Percentiles rank a stretch among this genome's conserved stretches.
phyloP scores from a whole-genome alignment of 352 stramenopile genomes.

The Globisporangium lucens region DNA sequence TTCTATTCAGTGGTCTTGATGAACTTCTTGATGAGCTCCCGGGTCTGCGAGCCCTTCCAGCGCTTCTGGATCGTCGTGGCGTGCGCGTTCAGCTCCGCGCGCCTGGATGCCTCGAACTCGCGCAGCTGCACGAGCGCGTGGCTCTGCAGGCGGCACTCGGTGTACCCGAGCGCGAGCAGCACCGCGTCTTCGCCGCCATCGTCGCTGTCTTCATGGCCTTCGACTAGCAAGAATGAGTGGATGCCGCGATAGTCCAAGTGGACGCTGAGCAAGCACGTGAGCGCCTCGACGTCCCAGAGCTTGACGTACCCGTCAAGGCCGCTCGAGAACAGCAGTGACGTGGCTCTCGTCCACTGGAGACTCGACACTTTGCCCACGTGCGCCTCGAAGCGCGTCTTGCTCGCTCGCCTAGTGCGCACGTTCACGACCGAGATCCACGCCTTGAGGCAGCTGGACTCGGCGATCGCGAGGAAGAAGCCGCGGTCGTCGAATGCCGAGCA shows the following conservation, averaged over 20 bases:
- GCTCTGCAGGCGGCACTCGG: conserved; percentile 40
- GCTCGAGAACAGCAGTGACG: conserved; percentile 41
- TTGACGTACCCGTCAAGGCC: conserved; percentile 64
- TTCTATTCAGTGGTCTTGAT: conserved; percentile 20
- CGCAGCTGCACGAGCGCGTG: conserved; percentile 31
- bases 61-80: conserved; percentile 53
- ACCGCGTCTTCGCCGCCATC: conserved; percentile 14
- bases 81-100: conserved; percentile 26
- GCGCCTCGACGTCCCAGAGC: conserved; percentile 44
- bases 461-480: conserved; percentile 37
- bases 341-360: conserved; percentile 46
- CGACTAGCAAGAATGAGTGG: conserved; percentile 31
- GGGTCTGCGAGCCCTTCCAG: conserved; percentile 51
- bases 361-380: conserved; percentile 50
- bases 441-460: conserved; percentile 46
- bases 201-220: not conserved
- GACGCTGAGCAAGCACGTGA: conserved; percentile 31
- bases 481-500: conserved; percentile 34
- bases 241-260: conserved; percentile 49
- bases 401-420: conserved; percentile 18
- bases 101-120: conserved; percentile 40
- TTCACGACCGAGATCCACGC: conserved; percentile 53
- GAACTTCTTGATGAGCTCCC: conserved; percentile 47
- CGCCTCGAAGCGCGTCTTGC: conserved; percentile 40
- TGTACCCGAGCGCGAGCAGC: conserved; percentile 35